Conservation (phyloP, 768 basidiomycete genomes). For the Pisolithus microcarpus region DNA sequence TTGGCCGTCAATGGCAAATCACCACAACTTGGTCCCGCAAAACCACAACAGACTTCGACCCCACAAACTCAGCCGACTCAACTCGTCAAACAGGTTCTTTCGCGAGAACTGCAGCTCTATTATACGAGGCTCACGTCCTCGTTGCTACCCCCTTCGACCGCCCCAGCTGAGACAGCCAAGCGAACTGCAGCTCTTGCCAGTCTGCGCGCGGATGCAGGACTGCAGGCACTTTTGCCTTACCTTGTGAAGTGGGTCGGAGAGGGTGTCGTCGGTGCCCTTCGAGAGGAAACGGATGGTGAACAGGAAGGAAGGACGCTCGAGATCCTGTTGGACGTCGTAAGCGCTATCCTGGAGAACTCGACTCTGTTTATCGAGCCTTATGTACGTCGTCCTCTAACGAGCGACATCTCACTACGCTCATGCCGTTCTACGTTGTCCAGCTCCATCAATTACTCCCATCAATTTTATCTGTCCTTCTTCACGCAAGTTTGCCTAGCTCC, state of each 20-base stretch:
- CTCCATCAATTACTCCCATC: constrained; percentile 94
- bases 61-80: constrained; percentile 58
- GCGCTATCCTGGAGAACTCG: constrained; percentile 78
- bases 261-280: constrained; percentile 63
- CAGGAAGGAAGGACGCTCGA: constrained; percentile 67
- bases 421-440: constrained; percentile 33
- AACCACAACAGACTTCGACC: constrained; percentile 22
- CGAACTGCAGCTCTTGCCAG: constrained; percentile 87
- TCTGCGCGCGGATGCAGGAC: constrained; percentile 79
- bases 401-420: not conserved
- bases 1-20: constrained; percentile 22
- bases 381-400: constrained; percentile 43
- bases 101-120: constrained; percentile 90
- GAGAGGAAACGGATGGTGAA: constrained; percentile 44
- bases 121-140: constrained; percentile 86
- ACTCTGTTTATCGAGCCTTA: constrained; percentile 95
- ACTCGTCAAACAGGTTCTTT: constrained; percentile 87
- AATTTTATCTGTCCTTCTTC: constrained; percentile 83
- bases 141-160: constrained; percentile 54
- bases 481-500: constrained; percentile 71
- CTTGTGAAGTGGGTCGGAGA: constrained; percentile 93
- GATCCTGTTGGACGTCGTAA: constrained; percentile 76
- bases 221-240: constrained; percentile 89
- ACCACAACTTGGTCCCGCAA: constrained; percentile 19
- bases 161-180: constrained; percentile 52